Base-by-base conservation (phyloP, 805 yeast species). In the Wickerhamomyces kurtzmanii region DNA sequence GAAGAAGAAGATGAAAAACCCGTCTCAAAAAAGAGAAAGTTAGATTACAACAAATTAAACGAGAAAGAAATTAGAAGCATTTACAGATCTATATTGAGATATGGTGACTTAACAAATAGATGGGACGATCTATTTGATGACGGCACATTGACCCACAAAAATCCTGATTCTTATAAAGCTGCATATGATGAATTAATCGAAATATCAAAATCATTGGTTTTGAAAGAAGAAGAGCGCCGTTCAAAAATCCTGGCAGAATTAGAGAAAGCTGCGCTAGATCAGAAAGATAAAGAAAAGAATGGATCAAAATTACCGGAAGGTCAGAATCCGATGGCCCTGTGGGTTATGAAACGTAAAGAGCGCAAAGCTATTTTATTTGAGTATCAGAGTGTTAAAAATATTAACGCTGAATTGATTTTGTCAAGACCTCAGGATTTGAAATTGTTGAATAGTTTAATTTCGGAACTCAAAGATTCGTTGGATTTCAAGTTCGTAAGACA, bases 111-210 rank as follows among this genome's bases (percentile, higher is more conserved):
- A 32, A 51, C 71, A 5, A 70, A 71, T 16, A 70, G 70, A 47
- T 81, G 94, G 80, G 94, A 85, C 36, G 83, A 77, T 37, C 64
- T 91, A 28, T 82, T 85, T 33, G 84, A 80, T 31, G 97, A 91
- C 45, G 96, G 96, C 15, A 76, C 87, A 16, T 60, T 91, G 28
- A 79, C 80, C 43, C 80, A 83, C 43, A 82, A 87, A 46, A 78
- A 83, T 36, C 82, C 91, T 1, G 87, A 78, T 10, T 62, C 77
- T 24, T 71, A 87, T 48, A 76, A 79, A 45, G 74, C 71, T 42
- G 74, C 84, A 2, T 85, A 81, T 51, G 59, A 70, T n/a, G 95
- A 84, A 34, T 59, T 91, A 44, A 59, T 74, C 28, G 65, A 62
- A 12, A 65, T 58, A 3, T 75, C 96, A 11, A 66, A 68, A 42